Evolutionary conservation across 2,329 filamentous ascomycete species (phyloP).

Genomic region (Penicillium verrucosum): DNA sequence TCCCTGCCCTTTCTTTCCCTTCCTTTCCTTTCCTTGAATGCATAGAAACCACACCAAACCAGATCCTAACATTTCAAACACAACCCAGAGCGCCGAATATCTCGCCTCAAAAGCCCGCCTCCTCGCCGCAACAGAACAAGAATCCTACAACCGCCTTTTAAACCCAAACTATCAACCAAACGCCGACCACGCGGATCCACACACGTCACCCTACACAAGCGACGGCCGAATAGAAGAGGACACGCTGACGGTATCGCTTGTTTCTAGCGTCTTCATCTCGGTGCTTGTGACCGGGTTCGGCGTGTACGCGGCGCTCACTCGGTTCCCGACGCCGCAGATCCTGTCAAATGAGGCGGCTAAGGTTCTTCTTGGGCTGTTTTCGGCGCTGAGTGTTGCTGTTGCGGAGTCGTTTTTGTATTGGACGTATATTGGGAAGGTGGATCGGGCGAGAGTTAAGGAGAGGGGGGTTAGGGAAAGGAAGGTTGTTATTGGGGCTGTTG

Average conservation of each 20-base stretch:
- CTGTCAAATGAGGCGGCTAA: slow-evolving; percentile 35
- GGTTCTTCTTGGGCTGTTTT: slow-evolving; percentile 41
- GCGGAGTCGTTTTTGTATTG: slow-evolving; percentile 49
- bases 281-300: slow-evolving; percentile 64
- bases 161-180: slow-evolving; percentile 55
- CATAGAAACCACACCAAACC: neutral
- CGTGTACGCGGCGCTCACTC: slow-evolving; percentile 44
- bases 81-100: slow-evolving; percentile 67
- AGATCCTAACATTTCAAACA: neutral
- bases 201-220: slow-evolving; percentile 6
- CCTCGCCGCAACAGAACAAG: slow-evolving; percentile 75
- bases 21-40: neutral
- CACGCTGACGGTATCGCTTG: slow-evolving; percentile 53
- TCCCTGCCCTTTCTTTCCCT: neutral
- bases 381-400: slow-evolving; percentile 44
- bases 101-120: slow-evolving; percentile 83
- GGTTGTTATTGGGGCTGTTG: slow-evolving; percentile 13
- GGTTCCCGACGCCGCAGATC: slow-evolving; percentile 36
- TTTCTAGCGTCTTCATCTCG: slow-evolving; percentile 86
- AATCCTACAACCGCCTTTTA: slow-evolving; percentile 74
- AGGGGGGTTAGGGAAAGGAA: slow-evolving; percentile 39
- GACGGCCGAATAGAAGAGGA: slow-evolving; percentile 23
- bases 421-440: slow-evolving; percentile 46
- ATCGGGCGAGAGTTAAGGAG: slow-evolving; percentile 39
- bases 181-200: slow-evolving; percentile 44